Conservation (phyloP, 2,329 filamentous ascomycete genomes). For the Aspergillus versicolor region DNA sequence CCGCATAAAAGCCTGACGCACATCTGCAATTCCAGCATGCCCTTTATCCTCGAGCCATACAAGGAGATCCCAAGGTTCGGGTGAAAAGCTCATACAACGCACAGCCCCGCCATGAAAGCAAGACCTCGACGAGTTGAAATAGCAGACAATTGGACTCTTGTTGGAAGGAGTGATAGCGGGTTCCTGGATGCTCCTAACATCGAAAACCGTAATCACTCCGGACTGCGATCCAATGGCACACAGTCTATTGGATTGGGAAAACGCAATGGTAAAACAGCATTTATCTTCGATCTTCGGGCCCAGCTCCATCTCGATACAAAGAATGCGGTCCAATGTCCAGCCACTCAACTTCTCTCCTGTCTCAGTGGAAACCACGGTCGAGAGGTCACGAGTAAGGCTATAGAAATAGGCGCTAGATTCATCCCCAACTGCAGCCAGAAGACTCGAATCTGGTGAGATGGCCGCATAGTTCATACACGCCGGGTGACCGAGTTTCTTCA, state of each 20-base stretch:
- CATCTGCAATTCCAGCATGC: constrained; percentile 47
- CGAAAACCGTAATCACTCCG: constrained; percentile 48
- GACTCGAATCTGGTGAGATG: constrained; percentile 82
- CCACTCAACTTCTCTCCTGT: constrained; percentile 35
- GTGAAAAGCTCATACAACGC: constrained; percentile 87
- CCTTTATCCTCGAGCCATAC: constrained; percentile 88
- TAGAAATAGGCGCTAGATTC: constrained; percentile 86
- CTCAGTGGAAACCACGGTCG: constrained; percentile 26
- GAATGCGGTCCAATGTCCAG: constrained; percentile 43
- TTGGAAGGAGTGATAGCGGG: constrained; percentile 21
- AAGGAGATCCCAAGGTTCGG: constrained; percentile 83
- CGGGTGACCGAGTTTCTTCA: constrained; percentile 71
- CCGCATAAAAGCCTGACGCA: constrained; percentile 47
- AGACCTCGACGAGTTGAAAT: constrained; percentile 75
- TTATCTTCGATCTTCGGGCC: constrained; percentile 41
- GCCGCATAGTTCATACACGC: constrained; percentile 90
- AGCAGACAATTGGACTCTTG: constrained; percentile 60
- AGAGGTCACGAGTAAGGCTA: constrained; percentile 41
- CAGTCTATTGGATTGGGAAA: constrained; percentile 49
- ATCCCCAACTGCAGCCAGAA: constrained; percentile 83
- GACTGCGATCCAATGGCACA: constrained; percentile 53
- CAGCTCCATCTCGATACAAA: constrained; percentile 41
- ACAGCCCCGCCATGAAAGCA: constrained; percentile 73
- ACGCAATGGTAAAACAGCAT: constrained; percentile 50
- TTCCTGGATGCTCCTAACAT: constrained; percentile 35